Conservation (phyloP, 257 asterid genomes). For the Apocynum venetum region DNA sequence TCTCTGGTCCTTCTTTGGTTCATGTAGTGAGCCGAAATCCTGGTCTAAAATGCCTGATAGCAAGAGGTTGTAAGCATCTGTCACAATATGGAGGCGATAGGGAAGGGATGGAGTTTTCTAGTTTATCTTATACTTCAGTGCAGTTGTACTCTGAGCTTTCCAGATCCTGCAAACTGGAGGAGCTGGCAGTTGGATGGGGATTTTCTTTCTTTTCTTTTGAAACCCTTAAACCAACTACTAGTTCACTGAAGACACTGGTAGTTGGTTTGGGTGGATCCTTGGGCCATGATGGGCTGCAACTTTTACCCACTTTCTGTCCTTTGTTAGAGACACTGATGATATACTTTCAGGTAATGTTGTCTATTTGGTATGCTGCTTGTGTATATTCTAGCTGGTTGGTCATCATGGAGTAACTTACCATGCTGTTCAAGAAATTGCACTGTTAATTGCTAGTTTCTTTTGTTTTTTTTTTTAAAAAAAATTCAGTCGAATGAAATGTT, state of each 20-base stretch:
- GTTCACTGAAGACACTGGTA: slow-evolving; percentile 44
- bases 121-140: slow-evolving; percentile 25
- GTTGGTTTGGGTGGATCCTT: slow-evolving; percentile 87
- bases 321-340: slow-evolving; percentile 65
- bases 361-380: neutral
- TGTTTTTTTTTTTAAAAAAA: too few species aligned
- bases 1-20: slow-evolving; percentile 53
- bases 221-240: slow-evolving; percentile 60
- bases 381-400: neutral
- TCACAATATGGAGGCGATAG: slow-evolving; percentile 30
- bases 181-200: slow-evolving; percentile 89
- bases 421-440: neutral
- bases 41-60: slow-evolving; percentile 49
- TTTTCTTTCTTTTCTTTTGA: slow-evolving; percentile 53
- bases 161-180: slow-evolving; percentile 58
- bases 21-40: slow-evolving; percentile 52
- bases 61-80: slow-evolving; percentile 70
- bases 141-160: slow-evolving; percentile 51
- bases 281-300: slow-evolving; percentile 64
- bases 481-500: neutral
- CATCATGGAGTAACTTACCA: neutral
- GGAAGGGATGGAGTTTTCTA: slow-evolving; percentile 25
- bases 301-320: slow-evolving; percentile 63
- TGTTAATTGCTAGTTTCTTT: neutral
- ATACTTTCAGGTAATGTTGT: slow-evolving; percentile 65